Evolutionary conservation across 129 eudicot genomes (phyloP), one percentile per base, ranked within the genome.

Genomic region (Flaveria sonorensis): DNA sequence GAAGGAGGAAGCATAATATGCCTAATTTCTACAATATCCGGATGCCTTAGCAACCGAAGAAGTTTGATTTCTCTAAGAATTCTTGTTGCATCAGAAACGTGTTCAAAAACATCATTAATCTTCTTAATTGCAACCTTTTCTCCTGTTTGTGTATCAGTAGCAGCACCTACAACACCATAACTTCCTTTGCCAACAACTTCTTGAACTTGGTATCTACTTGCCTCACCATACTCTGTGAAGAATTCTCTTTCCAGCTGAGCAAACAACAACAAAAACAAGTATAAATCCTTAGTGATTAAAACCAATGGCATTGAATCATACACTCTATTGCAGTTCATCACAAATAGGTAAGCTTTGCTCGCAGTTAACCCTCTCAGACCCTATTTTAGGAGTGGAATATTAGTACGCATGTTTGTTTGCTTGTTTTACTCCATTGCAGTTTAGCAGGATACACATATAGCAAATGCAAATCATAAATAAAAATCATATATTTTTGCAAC

Each of bases 1-100:
- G 97, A 91, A 73, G 97, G 97, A 68, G 97, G 97, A 53, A 91
- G 94, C 94, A 91, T 88, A 68, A 91, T 88, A 78, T 88, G 94
- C 84, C 81, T 87, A 68, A 91, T 91, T 82, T 91, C 94, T 43
- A 91, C 97, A 26, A 91, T 85, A 75, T 91, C 94, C 4, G 97
- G 97, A 77, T 91, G 97, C 71, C 88, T 87, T 16, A 91, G 87
- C 72, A 88, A 80, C 15, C 97, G 87, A 66, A 91, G 97, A 71
- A 91, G 94, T 76, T 91, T 91, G 66, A 91, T 88, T 83, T 91
- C 97, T 82, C 94, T 83, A 20, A 91, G 82, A 76, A 91, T 88
- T 67, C 97, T 75, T 9, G 90, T 88, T 83, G 97, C 97, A 81
- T 91, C 97, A 46, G 97, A 91, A 71, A 91, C 97, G 77, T 91